Conservation (phyloP, 257 asterid genomes). For the Solanum ossicruentum region DNA sequence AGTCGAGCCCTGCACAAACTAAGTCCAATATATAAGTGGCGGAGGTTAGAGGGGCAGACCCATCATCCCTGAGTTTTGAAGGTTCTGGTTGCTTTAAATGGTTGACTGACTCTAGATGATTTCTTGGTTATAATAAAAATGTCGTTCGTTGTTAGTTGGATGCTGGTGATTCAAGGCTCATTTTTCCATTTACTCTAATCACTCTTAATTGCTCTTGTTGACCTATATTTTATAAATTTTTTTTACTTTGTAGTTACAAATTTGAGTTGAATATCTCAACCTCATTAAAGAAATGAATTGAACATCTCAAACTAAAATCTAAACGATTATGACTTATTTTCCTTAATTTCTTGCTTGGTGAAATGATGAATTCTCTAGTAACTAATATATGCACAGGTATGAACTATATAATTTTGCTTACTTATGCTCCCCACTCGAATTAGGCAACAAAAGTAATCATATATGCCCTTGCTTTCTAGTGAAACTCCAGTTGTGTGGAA, state of each 20-base stretch:
- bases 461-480: neutral
- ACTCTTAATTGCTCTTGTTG: too few relatives aligned
- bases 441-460: neutral
- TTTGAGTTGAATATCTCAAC: neutral
- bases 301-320: neutral
- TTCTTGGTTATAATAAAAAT: too few relatives aligned
- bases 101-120: neutral
- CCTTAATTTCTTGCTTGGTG: neutral
- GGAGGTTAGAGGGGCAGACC: too few relatives aligned
- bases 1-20: too few relatives aligned
- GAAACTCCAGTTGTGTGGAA: neutral
- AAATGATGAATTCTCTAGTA: neutral
- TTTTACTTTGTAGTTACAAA: neutral
- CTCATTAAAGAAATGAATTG: neutral
- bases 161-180: neutral
- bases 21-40: too few relatives aligned
- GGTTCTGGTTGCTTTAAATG: too few relatives aligned
- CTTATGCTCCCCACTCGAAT: too few relatives aligned
- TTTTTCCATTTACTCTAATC: neutral
- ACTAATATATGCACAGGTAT: neutral
- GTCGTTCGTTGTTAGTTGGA: neutral
- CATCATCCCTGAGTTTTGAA: too few relatives aligned
- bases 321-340: neutral
- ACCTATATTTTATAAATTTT: neutral
- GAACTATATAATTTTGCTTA: neutral